A percentile compares a stretch with the other conserved stretches of the same genome.
Conservation (phyloP, 768 basidiomycete species). For the Termitomyces sp. region DNA sequence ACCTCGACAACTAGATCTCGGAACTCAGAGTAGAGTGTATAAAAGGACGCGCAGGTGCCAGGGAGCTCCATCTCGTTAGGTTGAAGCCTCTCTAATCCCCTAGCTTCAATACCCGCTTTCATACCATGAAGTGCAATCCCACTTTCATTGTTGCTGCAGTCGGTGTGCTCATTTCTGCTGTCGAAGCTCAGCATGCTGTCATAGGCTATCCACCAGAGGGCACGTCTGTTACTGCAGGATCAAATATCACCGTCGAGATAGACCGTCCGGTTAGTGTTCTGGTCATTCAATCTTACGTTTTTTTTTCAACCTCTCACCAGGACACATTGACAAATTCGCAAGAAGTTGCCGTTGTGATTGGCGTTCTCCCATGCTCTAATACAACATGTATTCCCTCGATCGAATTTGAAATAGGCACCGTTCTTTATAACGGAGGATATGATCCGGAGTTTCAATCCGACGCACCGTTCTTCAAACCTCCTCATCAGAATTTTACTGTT, state of each 20-base stretch:
- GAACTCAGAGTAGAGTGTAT: too few species aligned
- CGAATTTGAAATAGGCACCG: constrained; percentile 32
- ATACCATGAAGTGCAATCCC: background rate
- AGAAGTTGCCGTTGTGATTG: constrained; percentile 46
- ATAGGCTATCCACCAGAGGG: constrained; percentile 40
- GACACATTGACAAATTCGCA: constrained; percentile 32
- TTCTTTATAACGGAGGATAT: constrained; percentile 45
- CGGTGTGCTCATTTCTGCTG: constrained; percentile 25
- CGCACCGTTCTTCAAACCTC: constrained; percentile 18
- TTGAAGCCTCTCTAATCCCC: background rate
- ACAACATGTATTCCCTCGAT: constrained; percentile 18
- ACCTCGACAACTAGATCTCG: too few species aligned
- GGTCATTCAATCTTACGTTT: background rate
- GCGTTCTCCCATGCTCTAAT: constrained; percentile 32
- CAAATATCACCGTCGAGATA: constrained; percentile 38
- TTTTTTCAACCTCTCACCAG: constrained; percentile 19
- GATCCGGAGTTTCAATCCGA: constrained; percentile 29
- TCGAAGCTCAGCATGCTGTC: constrained; percentile 35
- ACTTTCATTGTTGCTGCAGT: background rate
- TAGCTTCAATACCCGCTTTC: too few species aligned
- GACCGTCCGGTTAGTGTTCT: constrained; percentile 41
- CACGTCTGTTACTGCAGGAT: constrained; percentile 31
- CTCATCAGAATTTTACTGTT: constrained; percentile 45
- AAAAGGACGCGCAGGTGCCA: background rate
- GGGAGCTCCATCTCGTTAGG: background rate